These are phyloP conservation scores for Yamadazyma olivae DNA, from an alignment of 805 yeast species.

Conservation along the genomic window DNA sequence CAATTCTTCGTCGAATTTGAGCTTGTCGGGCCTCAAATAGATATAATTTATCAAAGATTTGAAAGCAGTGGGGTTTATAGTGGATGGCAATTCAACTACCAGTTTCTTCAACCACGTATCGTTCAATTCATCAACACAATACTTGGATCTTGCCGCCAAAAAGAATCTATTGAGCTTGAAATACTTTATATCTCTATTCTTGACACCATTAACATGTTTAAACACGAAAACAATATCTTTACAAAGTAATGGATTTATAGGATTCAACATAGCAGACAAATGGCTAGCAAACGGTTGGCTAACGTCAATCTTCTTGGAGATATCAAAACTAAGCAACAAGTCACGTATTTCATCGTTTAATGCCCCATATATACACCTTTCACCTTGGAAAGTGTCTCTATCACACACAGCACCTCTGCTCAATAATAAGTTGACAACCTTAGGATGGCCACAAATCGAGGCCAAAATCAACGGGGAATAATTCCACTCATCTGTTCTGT, in stretches of 20 bases:
- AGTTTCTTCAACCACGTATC: conserved; percentile 8
- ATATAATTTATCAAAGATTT: conserved; percentile 24
- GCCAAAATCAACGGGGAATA: conserved; percentile 74
- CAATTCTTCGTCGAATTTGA: conserved; percentile 18
- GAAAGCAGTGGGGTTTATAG: conserved; percentile 18
- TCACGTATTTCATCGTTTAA: conserved; percentile 62
- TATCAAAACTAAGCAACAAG: conserved; percentile 56
- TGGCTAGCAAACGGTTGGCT: conserved; percentile 74
- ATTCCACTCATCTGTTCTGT: conserved; percentile 67
- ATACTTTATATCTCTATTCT: conserved; percentile 10
- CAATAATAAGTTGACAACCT: conserved; percentile 57
- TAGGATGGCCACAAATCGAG: conserved; percentile 70
- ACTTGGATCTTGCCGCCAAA: conserved; percentile 33
- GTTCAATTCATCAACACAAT: conserved; percentile 19
- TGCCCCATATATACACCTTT: conserved; percentile 74
- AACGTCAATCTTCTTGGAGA: conserved; percentile 64
- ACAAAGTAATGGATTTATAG: conserved; percentile 19
- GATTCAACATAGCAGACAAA: conserved; percentile 46
- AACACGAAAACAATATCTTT: conserved; percentile 32
- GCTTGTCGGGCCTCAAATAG: conserved; percentile 29
- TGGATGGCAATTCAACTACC: conserved; percentile 10
- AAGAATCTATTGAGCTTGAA: conserved; percentile 26
- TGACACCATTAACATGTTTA: conserved; percentile 15
- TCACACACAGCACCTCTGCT: conserved; percentile 72
- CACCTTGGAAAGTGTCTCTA: conserved; percentile 79